These are phyloP conservation scores for Nepenthes mirabilis DNA, from an alignment of 148 eudicot species.

Conservation along the genomic window DNA sequence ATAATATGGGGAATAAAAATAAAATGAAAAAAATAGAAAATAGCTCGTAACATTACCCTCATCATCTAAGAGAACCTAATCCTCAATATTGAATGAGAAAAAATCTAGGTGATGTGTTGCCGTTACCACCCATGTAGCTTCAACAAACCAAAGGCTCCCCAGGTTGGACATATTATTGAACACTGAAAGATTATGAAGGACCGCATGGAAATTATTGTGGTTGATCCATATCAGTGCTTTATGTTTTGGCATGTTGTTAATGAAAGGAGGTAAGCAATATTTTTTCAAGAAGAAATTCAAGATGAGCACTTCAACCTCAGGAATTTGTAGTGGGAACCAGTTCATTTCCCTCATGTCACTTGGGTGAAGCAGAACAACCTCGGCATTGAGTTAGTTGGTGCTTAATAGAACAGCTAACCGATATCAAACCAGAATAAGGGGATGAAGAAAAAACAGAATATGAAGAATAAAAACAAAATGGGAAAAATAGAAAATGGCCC, in stretches of 20 bases:
- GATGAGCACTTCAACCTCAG: slow-evolving; percentile 73
- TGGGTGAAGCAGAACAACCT: slow-evolving; percentile 58
- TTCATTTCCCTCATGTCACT: slow-evolving; percentile 65
- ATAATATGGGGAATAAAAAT: too few relatives aligned
- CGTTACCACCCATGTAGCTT: too few relatives aligned
- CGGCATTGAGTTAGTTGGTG: slow-evolving; percentile 21
- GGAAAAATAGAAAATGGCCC: too few relatives aligned
- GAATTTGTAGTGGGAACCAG: slow-evolving; percentile 59
- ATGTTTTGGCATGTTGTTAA: slow-evolving; percentile 48
- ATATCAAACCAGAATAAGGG: too few relatives aligned
- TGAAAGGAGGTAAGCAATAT: slow-evolving; percentile 66
- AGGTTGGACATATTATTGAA: slow-evolving; percentile 34
- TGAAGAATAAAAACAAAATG: too few relatives aligned
- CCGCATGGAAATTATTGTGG: slow-evolving; percentile 36
- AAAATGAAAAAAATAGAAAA: too few relatives aligned
- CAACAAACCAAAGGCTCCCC: slow-evolving; percentile 62
- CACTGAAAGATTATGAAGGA: slow-evolving; percentile 39
- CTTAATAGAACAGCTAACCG: too few relatives aligned
- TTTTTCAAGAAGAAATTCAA: slow-evolving; percentile 46
- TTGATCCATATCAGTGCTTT: slow-evolving; percentile 55
- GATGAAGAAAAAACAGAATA: too few relatives aligned
- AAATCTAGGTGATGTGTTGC: too few relatives aligned
- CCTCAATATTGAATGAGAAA: too few relatives aligned
- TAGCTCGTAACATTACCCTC: too few relatives aligned
- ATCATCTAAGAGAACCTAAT: slow-evolving; percentile 35